A percentile compares a stretch with the other conserved stretches of the same genome.
phyloP scores from a whole-genome alignment of 2,329 filamentous ascomycete species.

The Aspergillus alliaceus region DNA sequence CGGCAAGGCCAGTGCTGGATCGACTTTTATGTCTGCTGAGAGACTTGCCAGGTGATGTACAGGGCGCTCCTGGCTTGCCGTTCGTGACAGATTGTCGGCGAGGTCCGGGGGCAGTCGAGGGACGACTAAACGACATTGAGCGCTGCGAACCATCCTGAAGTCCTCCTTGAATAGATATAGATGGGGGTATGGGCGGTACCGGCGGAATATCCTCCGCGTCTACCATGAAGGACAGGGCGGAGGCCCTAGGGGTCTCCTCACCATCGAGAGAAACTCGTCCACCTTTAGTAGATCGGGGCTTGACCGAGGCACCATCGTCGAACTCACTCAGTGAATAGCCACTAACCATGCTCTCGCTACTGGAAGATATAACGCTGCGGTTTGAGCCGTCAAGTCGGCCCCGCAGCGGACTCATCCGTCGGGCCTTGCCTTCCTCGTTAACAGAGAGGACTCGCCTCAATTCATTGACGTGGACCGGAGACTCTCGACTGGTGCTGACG shows the following conservation, averaged over 20 bases:
- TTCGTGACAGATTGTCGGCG: constrained; percentile 23
- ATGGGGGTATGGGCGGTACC: constrained; percentile 46
- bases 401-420: constrained; percentile 46
- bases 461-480: constrained; percentile 50
- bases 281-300: constrained; percentile 27
- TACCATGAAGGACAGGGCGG: constrained; percentile 17
- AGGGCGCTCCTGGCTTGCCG: constrained; percentile 18
- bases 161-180: constrained; percentile 43
- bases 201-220: constrained; percentile 42
- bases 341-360: constrained; percentile 49
- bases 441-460: constrained; percentile 49
- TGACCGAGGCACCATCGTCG: constrained; percentile 29
- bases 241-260: constrained; percentile 36
- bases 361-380: constrained; percentile 38
- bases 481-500: constrained; percentile 42
- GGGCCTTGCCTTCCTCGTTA: constrained; percentile 32
- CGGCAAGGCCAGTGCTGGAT: constrained; percentile 31
- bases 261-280: constrained; percentile 18
- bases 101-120: constrained; percentile 32
- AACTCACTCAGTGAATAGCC: constrained; percentile 39
- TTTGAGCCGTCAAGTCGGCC: constrained; percentile 35
- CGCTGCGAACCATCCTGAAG: constrained; percentile 41
- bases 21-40: constrained; percentile 36
- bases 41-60: constrained; percentile 23
- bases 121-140: constrained; percentile 30